Evolutionary conservation across 352 stramenopile species (phyloP).

Genomic region (Thalassiosira hispida): DNA sequence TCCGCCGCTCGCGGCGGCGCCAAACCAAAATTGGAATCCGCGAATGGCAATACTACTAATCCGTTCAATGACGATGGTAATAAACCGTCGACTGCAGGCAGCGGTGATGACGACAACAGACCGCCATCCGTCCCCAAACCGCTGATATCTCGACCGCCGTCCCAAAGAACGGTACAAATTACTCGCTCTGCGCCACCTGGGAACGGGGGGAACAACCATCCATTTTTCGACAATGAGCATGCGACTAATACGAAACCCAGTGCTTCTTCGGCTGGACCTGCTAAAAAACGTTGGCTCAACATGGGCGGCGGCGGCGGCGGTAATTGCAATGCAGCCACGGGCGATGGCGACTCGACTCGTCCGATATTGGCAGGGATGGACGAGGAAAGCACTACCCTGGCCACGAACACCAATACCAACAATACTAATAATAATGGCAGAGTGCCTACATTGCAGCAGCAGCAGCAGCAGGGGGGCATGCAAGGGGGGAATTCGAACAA

Average conservation of each 20-base stretch:
- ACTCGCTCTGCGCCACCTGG: not conserved
- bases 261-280: too few species aligned
- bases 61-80: not conserved
- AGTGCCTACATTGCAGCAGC: too few species aligned
- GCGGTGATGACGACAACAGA: not conserved
- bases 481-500: slow-evolving; percentile 8
- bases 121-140: not conserved
- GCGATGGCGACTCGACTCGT: slow-evolving; percentile 7
- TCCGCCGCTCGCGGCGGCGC: too few species aligned
- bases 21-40: too few species aligned
- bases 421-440: too few species aligned
- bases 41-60: slow-evolving; percentile 8
- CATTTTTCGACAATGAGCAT: slow-evolving; percentile 11
- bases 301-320: not conserved
- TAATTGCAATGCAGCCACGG: not conserved
- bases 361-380: slow-evolving; percentile 30
- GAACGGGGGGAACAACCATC: slow-evolving; percentile 3
- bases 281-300: not conserved
- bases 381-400: slow-evolving; percentile 12
- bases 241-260: too few species aligned
- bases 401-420: not conserved
- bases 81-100: not conserved
- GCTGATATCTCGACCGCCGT: not conserved
- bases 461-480: not conserved
- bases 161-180: not conserved